A percentile compares a stretch with the other conserved stretches of the same genome.
These are phyloP conservation scores for Taiozyma sp. DNA, from an alignment of 1,139 yeast species.

Conservation along the genomic window DNA sequence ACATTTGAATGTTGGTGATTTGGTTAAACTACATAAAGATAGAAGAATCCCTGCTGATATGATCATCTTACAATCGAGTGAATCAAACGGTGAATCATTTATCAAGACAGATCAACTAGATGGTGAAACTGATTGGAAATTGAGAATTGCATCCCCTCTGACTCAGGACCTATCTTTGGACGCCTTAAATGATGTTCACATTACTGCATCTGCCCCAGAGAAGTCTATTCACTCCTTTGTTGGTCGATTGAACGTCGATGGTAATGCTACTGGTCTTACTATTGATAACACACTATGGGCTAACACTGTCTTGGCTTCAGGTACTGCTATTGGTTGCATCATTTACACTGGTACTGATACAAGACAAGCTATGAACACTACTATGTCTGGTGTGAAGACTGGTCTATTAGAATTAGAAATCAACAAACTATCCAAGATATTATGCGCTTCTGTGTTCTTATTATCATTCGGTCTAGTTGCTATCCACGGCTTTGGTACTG, in stretches of 20 bases:
- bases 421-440: constrained; percentile 77
- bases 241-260: constrained; percentile 60
- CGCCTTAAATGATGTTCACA: constrained; percentile 41
- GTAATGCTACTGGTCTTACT: constrained; percentile 58
- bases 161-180: constrained; percentile 56
- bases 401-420: constrained; percentile 90
- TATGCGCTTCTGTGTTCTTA: constrained; percentile 80
- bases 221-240: constrained; percentile 76
- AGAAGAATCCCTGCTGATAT: constrained; percentile 91
- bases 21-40: constrained; percentile 77
- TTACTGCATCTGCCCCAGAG: constrained; percentile 72
- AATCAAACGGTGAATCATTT: constrained; percentile 80
- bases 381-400: constrained; percentile 82
- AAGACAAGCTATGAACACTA: constrained; percentile 90
- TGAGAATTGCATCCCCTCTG: constrained; percentile 66
- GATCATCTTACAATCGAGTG: constrained; percentile 79
- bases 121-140: constrained; percentile 99
- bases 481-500: constrained; percentile 66
- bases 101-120: constrained; percentile 96
- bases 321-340: constrained; percentile 82
- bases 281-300: constrained; percentile 98
- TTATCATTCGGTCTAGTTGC: constrained; percentile 74
- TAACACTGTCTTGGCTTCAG: constrained; percentile 93
- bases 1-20: constrained; percentile 78
- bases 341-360: constrained; percentile 91